A percentile compares a stretch with the other conserved stretches of the same genome.
Conservation (phyloP, 768 basidiomycete species). For the Hygrocybe punicea region DNA sequence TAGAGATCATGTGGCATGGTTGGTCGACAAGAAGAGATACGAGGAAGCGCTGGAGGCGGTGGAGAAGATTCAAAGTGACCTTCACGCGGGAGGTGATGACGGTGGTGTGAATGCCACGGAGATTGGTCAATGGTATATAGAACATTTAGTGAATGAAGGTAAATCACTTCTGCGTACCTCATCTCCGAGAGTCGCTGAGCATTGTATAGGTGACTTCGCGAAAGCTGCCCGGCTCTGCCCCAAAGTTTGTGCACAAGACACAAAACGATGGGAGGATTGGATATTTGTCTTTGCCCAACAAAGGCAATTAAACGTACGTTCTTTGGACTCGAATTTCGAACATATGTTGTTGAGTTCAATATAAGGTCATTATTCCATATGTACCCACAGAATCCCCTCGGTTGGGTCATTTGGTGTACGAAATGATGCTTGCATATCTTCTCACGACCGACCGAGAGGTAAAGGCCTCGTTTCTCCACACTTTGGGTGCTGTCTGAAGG, state of each 20-base stretch:
- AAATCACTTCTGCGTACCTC: constrained; percentile 13
- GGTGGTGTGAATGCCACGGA: constrained; percentile 51
- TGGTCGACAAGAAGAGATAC: constrained; percentile 80
- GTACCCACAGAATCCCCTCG: constrained; percentile 82
- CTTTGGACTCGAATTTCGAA: neutral
- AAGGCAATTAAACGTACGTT: constrained; percentile 67
- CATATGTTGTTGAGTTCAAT: neutral
- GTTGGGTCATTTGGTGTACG: constrained; percentile 82
- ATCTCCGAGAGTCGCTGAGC: neutral
- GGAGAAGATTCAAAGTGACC: constrained; percentile 55
- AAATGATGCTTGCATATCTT: constrained; percentile 90
- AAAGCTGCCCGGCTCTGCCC: constrained; percentile 82
- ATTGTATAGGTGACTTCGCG: constrained; percentile 46
- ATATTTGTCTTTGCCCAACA: constrained; percentile 87
- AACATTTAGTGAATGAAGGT: constrained; percentile 83
- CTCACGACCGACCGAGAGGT: constrained; percentile 74
- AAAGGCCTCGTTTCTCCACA: constrained; percentile 14
- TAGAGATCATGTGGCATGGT: constrained; percentile 87
- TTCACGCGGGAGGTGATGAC: constrained; percentile 24
- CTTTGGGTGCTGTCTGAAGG: constrained; percentile 1
- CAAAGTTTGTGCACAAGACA: constrained; percentile 78
- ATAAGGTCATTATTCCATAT: constrained; percentile 80
- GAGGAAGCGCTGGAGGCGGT: constrained; percentile 85
- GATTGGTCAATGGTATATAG: constrained; percentile 85
- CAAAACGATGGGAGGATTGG: constrained; percentile 92